phyloP scores from a whole-genome alignment of 352 stramenopile species.

The Phytophthora rubi region DNA sequence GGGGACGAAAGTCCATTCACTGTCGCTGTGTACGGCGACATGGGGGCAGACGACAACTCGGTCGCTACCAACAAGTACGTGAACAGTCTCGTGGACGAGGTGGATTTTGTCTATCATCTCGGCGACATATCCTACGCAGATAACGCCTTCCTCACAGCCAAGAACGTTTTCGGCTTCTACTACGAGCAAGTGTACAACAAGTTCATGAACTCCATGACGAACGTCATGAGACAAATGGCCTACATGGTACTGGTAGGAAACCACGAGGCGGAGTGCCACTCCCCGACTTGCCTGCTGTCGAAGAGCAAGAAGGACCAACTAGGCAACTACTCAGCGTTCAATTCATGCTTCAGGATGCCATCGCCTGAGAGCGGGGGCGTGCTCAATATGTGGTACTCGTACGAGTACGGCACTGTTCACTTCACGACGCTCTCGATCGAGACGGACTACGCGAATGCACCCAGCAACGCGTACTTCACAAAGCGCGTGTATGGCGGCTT shows the following conservation, averaged over 20 bases:
- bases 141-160: conserved; percentile 27
- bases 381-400: conserved; percentile 56
- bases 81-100: conserved; percentile 23
- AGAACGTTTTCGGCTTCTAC: conserved; percentile 34
- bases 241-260: conserved; percentile 82
- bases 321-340: conserved; percentile 69
- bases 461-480: conserved; percentile 46
- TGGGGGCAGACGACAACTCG: conserved; percentile 35
- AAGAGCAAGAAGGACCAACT: conserved; percentile 32
- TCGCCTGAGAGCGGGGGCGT: conserved; percentile 40
- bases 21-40: conserved; percentile 38
- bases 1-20: conserved; percentile 18
- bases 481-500: conserved; percentile 42
- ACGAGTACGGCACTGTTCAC: conserved; percentile 57
- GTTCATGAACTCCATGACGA: conserved; percentile 68
- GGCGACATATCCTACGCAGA: conserved; percentile 45
- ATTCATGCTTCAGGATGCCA: conserved; percentile 47
- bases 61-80: conserved; percentile 45
- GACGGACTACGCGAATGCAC: conserved; percentile 50
- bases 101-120: conserved; percentile 45
- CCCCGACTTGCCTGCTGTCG: conserved; percentile 37
- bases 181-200: conserved; percentile 63
- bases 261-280: conserved; percentile 69
- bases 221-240: conserved; percentile 44
- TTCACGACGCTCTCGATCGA: conserved; percentile 77